Base-by-base conservation (phyloP, 179 eudicot genomes). In the Carnegiea gigantea region DNA sequence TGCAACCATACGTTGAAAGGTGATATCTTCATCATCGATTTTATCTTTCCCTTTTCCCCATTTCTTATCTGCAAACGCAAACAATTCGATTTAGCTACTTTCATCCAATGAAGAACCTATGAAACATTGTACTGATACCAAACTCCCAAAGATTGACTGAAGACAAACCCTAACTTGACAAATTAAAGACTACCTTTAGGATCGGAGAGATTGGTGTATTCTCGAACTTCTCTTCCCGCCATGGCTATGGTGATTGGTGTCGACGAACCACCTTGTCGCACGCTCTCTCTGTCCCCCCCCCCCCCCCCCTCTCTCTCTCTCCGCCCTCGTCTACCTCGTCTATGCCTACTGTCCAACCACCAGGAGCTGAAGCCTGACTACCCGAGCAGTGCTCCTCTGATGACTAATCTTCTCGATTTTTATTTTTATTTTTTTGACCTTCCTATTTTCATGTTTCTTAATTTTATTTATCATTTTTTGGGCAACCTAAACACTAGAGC, bases 1-100 rank as follows among this genome's bases (percentile, higher is more conserved):
- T 73, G 99, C 93, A 75, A 95, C 98, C 99, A 95, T 95, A 73
- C 98, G 95, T 86, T 94, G 99, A 82, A 95, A 95, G 73, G 99
- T 89, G 62, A 94, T 79, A 46, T 93, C 98, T 88, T 95, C 98
- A 54, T 95, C 99, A 73, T 95, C 99, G 64, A 94, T 87, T 85
- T 87, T 88, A 79, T 91, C 98, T 86, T 92, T 95, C 62, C 98
- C 98, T 85, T 92, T 94, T 21, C 97, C 97, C 84, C 6, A 87
- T 80, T 93, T 95, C 86, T 91, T 93, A 84, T 95, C 99, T 95
- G 86, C 85, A 62, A 84, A 70, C 59, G 74, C n/a, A 43, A 75
- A 79, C 60, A 70, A 77, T 70, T 36, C 11, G 43, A 59, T 59
- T 75, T 28, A 15, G n/a, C 60, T 43, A 21, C 18, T 21, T 0